These are phyloP conservation scores for Angophora floribunda DNA, from an alignment of 345 rosid species.

Conservation along the genomic window DNA sequence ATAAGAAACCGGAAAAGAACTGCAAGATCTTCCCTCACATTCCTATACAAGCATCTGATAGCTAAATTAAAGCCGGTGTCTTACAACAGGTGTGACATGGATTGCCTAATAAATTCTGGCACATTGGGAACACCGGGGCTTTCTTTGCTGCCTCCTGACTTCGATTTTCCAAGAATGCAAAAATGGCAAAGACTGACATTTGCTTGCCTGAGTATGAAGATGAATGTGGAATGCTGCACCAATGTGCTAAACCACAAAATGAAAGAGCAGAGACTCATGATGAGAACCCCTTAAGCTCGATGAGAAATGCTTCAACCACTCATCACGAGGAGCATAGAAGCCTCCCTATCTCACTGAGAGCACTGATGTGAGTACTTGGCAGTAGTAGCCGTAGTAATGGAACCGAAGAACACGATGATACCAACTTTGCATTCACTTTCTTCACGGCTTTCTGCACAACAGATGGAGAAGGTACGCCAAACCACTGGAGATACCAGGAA, in stretches of 20 bases:
- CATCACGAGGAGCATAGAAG: conserved; percentile 1
- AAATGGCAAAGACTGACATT: neutral
- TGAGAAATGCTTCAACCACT: neutral
- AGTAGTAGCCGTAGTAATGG: conserved; percentile 58
- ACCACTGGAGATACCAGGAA: conserved; percentile 88
- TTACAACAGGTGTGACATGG: neutral
- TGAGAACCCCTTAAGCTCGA: neutral
- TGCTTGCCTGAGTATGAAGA: neutral
- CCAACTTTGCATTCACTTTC: conserved; percentile 36
- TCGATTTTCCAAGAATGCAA: neutral
- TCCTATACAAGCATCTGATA: neutral
- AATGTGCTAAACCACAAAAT: neutral
- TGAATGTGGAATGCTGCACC: neutral
- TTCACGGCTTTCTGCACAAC: conserved; percentile 27
- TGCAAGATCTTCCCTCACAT: neutral
- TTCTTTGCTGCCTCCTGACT: neutral
- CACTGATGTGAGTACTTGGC: conserved; percentile 51
- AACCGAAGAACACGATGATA: conserved; percentile 21
- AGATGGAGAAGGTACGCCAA: conserved; percentile 52
- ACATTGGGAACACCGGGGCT: neutral
- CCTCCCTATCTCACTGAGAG: conserved; percentile 44
- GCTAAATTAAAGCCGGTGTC: neutral
- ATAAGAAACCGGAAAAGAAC: neutral
- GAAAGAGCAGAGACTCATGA: neutral
- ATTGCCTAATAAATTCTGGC: neutral